Evolutionary conservation across 1,284 basidiomycete genomes (phyloP), one percentile per base, ranked within the genome.

Genomic region (Irpex lacteus): DNA sequence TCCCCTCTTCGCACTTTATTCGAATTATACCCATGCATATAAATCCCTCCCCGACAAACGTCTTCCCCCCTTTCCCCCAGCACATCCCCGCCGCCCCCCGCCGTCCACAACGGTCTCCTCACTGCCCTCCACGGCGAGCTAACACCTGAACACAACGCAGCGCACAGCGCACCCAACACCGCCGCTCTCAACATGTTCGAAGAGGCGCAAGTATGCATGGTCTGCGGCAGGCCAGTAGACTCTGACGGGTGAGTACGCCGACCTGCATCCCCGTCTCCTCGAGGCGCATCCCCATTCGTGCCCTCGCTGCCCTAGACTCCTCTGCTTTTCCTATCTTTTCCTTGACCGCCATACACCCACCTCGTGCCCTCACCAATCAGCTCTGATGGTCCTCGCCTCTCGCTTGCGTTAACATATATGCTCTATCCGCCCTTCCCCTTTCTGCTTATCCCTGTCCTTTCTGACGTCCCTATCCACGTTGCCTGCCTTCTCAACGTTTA

Each of bases 161-260:
- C 54, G 54, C 54, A 34, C n/a, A 7, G 54, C 54, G 54, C 47
- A 59, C 54, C 4, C 21, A 50, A 5, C 11, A 34, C 40, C 19
- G 34, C 13, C 34, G 50, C 60, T 18, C 26, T 37, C 13, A 21
- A 49, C 36, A 69, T 69, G 68, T 67, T 69, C 60, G 68, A 69
- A 56, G 68, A 69, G 59, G 61, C 63, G 5, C 62, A 66, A 56
- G 68, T 69, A 37, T 69, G 68, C 68, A 69, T 69, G 64, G 60
- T 60, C 54, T 69, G 68, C 63, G 68, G 68, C 55, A 67, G 68
- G 53, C 68, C 68, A 50, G 68, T 69, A 36, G 54, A 56, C 8
- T 26, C 54, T 15, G 68, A 67, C 56, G 64, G 63, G 68, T 69
- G 54, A 34, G 62, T 63, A 44, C 40, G 26, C 15, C 40, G 40